phyloP scores from a whole-genome alignment of 805 yeast genomes.

The Yamadazyma scolyti region DNA sequence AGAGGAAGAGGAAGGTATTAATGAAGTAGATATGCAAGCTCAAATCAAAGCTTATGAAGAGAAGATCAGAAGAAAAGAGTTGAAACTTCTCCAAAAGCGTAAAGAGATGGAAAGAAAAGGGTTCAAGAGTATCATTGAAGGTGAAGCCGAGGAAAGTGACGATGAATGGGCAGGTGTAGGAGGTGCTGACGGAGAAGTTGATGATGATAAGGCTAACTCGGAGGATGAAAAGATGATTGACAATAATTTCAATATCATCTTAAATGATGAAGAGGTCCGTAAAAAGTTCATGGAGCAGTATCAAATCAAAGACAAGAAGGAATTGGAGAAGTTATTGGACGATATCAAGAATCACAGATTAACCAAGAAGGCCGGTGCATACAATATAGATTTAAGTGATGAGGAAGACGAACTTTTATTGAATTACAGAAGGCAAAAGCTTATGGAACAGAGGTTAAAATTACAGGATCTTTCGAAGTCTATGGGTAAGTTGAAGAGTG shows the following conservation, averaged over 20 bases:
- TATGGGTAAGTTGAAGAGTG: conserved; percentile 44
- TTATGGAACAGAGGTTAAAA: conserved; percentile 46
- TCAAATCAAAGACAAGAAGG: conserved; percentile 56
- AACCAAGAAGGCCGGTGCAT: conserved; percentile 52
- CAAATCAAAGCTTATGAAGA: conserved; percentile 36
- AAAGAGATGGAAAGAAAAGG: conserved; percentile 60
- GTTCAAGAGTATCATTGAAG: conserved; percentile 58
- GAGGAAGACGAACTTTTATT: conserved; percentile 64
- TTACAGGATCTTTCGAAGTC: conserved; percentile 44
- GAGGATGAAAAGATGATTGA: conserved; percentile 80
- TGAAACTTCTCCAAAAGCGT: conserved; percentile 28
- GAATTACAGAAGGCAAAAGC: conserved; percentile 41
- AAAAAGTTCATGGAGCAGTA: conserved; percentile 57
- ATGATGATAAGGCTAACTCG: conserved; percentile 52
- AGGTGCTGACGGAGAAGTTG: conserved; percentile 61
- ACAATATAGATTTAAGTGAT: conserved; percentile 65
- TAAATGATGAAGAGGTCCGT: conserved; percentile 57
- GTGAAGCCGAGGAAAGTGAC: conserved; percentile 85
- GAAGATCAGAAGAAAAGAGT: conserved; percentile 31
- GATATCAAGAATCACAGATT: conserved; percentile 73
- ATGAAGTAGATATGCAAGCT: conserved; percentile 22
- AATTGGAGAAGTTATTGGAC: conserved; percentile 62
- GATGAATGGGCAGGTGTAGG: conserved; percentile 86
- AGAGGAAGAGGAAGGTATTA: conserved; percentile 20
- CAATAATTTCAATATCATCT: conserved; percentile 55